Base-by-base conservation (phyloP, 805 yeast genomes). In the Diddensiella transvaalensis region DNA sequence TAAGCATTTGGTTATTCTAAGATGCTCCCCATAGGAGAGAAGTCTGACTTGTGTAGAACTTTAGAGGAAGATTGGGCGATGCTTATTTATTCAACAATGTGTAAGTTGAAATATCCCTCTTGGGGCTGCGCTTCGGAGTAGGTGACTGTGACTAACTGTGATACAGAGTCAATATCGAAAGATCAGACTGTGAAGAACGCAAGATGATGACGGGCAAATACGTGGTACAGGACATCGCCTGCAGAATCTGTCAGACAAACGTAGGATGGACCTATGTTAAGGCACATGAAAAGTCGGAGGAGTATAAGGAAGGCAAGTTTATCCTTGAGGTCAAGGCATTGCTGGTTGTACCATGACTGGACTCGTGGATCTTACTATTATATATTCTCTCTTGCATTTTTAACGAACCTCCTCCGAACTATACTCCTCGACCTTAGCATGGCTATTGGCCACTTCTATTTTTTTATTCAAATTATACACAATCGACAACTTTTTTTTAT, bases 181-280 rank as follows among this genome's bases (percentile, higher is more conserved):
- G 64, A 33, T 70, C 71, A 1, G 58, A 59, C 8, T 54, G 62
- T 2, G 76, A 69, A 49, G 65, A 64, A 13, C 65, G 78, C 30
- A 60, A 68, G 33, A 82, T 83, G 87, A 67, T 75, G 23, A 81
- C 87, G 0, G 88, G 87, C 0, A 60, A 60, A 21, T 83, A 80
- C 55, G 58, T 69, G 0, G 84, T 83, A 2, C 74, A 80, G 50
- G 83, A 80, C 55, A 71, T 81, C 24, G 57, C 58, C 32, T 83
- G 88, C 57, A 75, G 72, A 40, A 76, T 75, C 52, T 83, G 88
- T 59, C 66, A 67, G 43, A 60, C 64, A 3, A 64, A 74, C 45
- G 66, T 83, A 15, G 88, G 87, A 2, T 83, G 88, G 88, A 76
- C 74, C 51, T 83, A 83, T 56, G 59, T 80, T 35, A 69, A 68